Evolutionary conservation across 2,329 filamentous ascomycete genomes (phyloP).

Genomic region (Monosporascus ibericus): DNA sequence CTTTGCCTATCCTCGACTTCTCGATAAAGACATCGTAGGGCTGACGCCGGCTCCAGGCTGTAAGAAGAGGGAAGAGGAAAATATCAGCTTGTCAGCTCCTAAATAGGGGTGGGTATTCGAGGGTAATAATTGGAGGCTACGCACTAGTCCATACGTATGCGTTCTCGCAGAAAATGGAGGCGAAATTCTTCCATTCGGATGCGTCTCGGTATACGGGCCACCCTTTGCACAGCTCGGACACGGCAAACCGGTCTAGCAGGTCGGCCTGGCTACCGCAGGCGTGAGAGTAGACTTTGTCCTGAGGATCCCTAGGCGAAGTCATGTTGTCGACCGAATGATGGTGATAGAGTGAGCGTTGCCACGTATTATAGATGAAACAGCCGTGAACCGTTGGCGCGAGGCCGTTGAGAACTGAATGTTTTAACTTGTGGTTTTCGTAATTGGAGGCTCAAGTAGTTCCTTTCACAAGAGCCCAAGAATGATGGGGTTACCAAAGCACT

Average conservation of each 20-base stretch:
- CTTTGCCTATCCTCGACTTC: constrained; percentile 44
- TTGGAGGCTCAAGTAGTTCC: no score
- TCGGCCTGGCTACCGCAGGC: constrained; percentile 36
- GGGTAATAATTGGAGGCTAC: constrained; percentile 7
- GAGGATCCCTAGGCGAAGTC: constrained; percentile 24
- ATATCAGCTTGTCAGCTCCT: background rate
- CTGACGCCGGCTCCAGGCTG: constrained; percentile 41
- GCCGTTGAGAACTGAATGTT: background rate
- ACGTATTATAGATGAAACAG: no score
- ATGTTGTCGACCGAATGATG: constrained; percentile 7
- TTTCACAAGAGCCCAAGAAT: no score
- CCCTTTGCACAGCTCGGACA: constrained; percentile 47
- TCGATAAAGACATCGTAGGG: constrained; percentile 40
- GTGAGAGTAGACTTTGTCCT: constrained; percentile 32
- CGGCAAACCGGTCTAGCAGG: constrained; percentile 37
- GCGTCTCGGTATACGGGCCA: constrained; percentile 49
- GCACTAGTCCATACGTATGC: constrained; percentile 45
- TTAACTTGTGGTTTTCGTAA: no score
- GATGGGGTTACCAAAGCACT: no score
- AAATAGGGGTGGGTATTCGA: background rate
- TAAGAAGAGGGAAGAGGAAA: background rate
- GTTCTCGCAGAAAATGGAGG: constrained; percentile 38
- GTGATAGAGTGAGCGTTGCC: background rate
- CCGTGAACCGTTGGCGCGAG: no score
- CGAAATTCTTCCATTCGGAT: constrained; percentile 48